These are phyloP conservation scores for Talaromyces sp. DNA, from an alignment of 2,329 filamentous ascomycete species.

Conservation along the genomic window DNA sequence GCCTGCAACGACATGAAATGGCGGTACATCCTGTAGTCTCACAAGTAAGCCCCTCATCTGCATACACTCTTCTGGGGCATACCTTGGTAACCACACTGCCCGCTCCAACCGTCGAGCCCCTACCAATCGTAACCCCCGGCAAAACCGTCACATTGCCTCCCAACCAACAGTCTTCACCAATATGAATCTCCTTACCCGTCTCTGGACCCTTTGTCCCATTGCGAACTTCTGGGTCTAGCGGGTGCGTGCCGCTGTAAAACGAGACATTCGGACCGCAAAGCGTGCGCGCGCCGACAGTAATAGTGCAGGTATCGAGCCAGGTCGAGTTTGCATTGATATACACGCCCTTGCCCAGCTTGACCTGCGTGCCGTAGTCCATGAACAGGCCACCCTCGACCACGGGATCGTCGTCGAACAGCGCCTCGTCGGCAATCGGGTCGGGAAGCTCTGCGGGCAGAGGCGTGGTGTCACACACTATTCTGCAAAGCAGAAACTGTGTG, in stretches of 20 bases:
- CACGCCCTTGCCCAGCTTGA: constrained; percentile 64
- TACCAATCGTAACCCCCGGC: constrained; percentile 72
- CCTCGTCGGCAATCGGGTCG: constrained; percentile 60
- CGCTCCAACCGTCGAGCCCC: constrained; percentile 69
- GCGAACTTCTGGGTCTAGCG: constrained; percentile 66
- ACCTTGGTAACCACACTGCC: constrained; percentile 78
- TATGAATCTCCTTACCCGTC: constrained; percentile 63
- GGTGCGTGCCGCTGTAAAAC: constrained; percentile 71
- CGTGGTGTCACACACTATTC: constrained; percentile 43
- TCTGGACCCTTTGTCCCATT: constrained; percentile 74
- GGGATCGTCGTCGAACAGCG: constrained; percentile 58
- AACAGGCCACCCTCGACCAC: constrained; percentile 66
- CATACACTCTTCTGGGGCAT: constrained; percentile 1
- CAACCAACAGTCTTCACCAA: constrained; percentile 79
- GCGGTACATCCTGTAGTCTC: constrained; percentile 32
- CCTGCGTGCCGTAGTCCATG: constrained; percentile 73
- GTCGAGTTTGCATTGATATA: constrained; percentile 73
- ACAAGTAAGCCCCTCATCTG: not conserved
- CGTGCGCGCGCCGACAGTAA: constrained; percentile 71
- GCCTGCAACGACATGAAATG: constrained; percentile 37
- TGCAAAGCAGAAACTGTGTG: not conserved
- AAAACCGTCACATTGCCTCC: constrained; percentile 67
- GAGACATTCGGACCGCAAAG: constrained; percentile 73
- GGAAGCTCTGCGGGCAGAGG: constrained; percentile 57
- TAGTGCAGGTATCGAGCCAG: constrained; percentile 70